A percentile compares a stretch with the other conserved stretches of the same genome.
These are phyloP conservation scores for Neurospora sp. DNA, from an alignment of 495 filamentous ascomycete species.

Conservation along the genomic window DNA sequence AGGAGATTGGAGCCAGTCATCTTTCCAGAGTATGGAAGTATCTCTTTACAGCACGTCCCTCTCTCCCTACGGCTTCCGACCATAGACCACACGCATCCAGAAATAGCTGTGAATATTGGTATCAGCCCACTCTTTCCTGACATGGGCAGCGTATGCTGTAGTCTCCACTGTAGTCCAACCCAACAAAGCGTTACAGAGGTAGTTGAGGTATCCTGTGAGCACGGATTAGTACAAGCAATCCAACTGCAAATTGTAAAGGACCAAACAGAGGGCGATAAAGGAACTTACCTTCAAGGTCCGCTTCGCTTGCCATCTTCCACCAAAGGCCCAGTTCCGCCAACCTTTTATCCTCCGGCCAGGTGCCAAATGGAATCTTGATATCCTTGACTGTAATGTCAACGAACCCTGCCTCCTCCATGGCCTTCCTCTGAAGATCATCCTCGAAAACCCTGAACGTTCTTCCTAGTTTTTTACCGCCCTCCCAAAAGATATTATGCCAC, in stretches of 20 bases:
- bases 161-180: background rate
- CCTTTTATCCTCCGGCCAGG: constrained; percentile 39
- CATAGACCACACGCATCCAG: background rate
- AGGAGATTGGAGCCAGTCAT: background rate
- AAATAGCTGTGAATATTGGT: background rate
- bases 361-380: constrained; percentile 40
- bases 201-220: background rate
- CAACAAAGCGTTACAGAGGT: background rate
- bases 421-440: constrained; percentile 21
- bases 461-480: constrained; percentile 1
- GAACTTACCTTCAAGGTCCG: background rate
- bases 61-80: background rate
- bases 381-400: constrained; percentile 34
- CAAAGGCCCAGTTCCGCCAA: constrained; percentile 24
- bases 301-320: background rate
- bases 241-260: background rate
- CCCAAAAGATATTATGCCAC: constrained; percentile 1
- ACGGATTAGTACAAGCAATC: background rate
- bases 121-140: background rate
- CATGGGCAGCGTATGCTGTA: background rate
- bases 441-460: background rate
- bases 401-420: constrained; percentile 47
- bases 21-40: background rate
- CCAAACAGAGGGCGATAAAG: background rate
- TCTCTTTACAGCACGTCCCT: background rate